These are phyloP conservation scores for Entoloma clypeatum DNA, from an alignment of 1,284 basidiomycete species.

Conservation along the genomic window DNA sequence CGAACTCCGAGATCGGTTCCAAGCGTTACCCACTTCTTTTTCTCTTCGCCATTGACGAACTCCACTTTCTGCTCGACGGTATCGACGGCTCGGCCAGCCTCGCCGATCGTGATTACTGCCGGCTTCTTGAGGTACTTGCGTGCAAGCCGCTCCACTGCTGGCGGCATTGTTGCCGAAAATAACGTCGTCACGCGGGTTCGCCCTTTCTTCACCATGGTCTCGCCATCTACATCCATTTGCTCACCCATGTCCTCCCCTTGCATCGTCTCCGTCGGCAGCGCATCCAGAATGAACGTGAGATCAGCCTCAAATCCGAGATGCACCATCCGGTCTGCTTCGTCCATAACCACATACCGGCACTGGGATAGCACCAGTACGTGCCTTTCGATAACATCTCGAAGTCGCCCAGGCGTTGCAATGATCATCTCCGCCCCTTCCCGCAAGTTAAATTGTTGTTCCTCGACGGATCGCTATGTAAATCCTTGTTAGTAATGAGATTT, in stretches of 20 bases:
- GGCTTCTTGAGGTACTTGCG: constrained; percentile 91
- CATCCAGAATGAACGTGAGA: constrained; percentile 92
- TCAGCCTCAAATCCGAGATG: constrained; percentile 95
- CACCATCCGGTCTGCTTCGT: constrained; percentile 99
- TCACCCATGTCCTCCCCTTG: constrained; percentile 75
- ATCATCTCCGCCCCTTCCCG: constrained; percentile 97
- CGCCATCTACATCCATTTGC: constrained; percentile 64
- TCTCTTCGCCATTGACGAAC: constrained; percentile 89
- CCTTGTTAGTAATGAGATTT: constrained; percentile 3
- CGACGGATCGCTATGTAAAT: constrained; percentile 67
- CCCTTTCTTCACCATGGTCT: constrained; percentile 65
- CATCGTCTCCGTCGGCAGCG: constrained; percentile 82
- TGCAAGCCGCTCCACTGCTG: constrained; percentile 91
- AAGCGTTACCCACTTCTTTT: constrained; percentile 72
- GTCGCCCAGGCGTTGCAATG: constrained; percentile 95
- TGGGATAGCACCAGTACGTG: constrained; percentile 94
- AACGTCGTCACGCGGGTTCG: constrained; percentile 86
- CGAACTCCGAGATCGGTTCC: not conserved
- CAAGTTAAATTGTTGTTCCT: constrained; percentile 96
- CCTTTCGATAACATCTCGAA: constrained; percentile 96
- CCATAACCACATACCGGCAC: constrained; percentile 98
- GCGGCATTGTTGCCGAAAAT: constrained; percentile 98
- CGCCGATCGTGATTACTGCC: constrained; percentile 96
- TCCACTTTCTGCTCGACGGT: constrained; percentile 97
- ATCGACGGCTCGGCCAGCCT: constrained; percentile 95